Conservation (phyloP, 2,329 filamentous ascomycete species). For the Lachnellula suecica region DNA sequence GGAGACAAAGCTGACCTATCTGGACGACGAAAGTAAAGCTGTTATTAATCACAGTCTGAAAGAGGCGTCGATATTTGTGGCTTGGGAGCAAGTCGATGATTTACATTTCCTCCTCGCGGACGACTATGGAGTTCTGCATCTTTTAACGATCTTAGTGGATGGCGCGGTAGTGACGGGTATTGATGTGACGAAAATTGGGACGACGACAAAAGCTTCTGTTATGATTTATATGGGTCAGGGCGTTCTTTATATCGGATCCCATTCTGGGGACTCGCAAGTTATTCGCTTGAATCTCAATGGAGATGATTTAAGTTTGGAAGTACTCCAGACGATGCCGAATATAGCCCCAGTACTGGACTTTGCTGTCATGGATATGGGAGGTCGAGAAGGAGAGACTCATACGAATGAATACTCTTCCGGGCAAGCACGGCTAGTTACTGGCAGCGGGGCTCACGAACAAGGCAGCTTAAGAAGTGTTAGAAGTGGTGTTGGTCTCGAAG, state of each 20-base stretch:
- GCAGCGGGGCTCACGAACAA: constrained; percentile 86
- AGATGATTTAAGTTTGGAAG: constrained; percentile 43
- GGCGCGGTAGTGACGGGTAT: constrained; percentile 70
- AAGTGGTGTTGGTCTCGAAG: constrained; percentile 90
- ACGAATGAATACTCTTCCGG: constrained; percentile 93
- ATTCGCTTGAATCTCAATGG: constrained; percentile 58
- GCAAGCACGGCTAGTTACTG: constrained; percentile 89
- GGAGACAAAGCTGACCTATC: constrained; percentile 80
- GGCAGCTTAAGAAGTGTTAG: constrained; percentile 87
- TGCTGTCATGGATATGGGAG: constrained; percentile 93
- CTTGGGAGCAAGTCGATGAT: constrained; percentile 83
- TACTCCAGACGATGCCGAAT: constrained; percentile 77
- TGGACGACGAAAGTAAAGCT: constrained; percentile 73
- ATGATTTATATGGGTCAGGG: constrained; percentile 76
- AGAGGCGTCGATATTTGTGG: constrained; percentile 83
- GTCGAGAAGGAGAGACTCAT: constrained; percentile 73
- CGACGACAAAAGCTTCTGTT: constrained; percentile 72
- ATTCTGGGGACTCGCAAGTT: constrained; percentile 89
- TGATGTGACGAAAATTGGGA: constrained; percentile 63
- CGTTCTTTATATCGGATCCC: constrained; percentile 83
- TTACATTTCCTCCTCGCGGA: constrained; percentile 86
- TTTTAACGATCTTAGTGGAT: constrained; percentile 75
- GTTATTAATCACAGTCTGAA: constrained; percentile 63
- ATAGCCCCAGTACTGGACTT: constrained; percentile 94
- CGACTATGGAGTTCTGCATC: constrained; percentile 81